Evolutionary conservation across 805 yeast species (phyloP), one percentile per base, ranked within the genome.

Genomic region (Ogataea nakhonphanomensis): DNA sequence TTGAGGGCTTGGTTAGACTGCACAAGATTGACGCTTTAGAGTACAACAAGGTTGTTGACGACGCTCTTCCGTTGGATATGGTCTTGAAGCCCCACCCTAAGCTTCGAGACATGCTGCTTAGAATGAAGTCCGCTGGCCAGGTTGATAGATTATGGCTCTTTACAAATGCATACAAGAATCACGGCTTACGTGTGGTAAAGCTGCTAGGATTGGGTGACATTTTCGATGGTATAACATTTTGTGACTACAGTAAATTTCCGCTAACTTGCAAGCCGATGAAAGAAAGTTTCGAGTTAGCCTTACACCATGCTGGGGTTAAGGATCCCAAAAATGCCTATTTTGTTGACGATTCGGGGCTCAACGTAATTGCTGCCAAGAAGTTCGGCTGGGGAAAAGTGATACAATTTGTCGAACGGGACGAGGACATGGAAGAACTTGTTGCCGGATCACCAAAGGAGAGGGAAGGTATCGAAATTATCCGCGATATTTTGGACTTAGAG

Each of bases 101-200:
- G 28, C 64, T 82, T 40, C 68, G 90, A 45, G 61, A 71, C 20
- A 63, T 78, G 72, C 62, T 84, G 31, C 40, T 73, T 3, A 53
- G 63, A 8, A 49, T 84, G 50, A 70, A 61, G 43, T 51, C 59
- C 25, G 41, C 61, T 9, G 69, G 76, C 1, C 75, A 78, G 47
- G 78, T 82, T 42, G 82, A 80, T 53, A 72, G 81, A 55, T 66
- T 91, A 48, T 91, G 99, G 99, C 72, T 93, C 31, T 84, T 88
- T 55, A 91, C 99, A 4, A 91, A 91, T 60, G 98, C 99, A 1
- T 91, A 91, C 66, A 81, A 82, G 58, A 88, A 79, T 55, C 99
- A 91, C 63, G 99, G 91, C 0, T 54, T 80, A 32, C 71, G 97
- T 35, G 95, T 88, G 23, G 71, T 89, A 13, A 73, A 79, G 30